These are phyloP conservation scores for Picochlorum sp. DNA, from an alignment of 139 green algal genomes.

Conservation along the genomic window DNA sequence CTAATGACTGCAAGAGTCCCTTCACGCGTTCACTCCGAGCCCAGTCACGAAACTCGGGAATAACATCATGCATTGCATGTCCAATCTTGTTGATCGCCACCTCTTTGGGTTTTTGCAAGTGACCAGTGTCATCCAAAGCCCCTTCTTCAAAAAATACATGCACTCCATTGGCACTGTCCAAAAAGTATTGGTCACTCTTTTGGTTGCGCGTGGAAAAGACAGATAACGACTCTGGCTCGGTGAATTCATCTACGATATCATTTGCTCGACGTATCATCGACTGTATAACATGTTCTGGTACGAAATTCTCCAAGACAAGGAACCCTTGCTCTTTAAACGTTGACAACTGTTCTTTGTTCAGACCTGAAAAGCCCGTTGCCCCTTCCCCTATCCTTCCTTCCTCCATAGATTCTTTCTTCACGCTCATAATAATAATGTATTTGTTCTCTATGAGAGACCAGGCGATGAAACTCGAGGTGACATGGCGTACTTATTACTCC, in stretches of 20 bases:
- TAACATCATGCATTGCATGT: slow-evolving; percentile 89
- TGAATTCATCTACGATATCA: slow-evolving; percentile 40
- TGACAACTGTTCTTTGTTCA: slow-evolving; percentile 19
- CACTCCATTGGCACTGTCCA: slow-evolving; percentile 51
- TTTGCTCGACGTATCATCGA: slow-evolving; percentile 27
- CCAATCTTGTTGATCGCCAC: slow-evolving; percentile 88
- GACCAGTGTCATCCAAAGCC: slow-evolving; percentile 57
- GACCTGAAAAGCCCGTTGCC: too few species aligned
- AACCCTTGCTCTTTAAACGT: slow-evolving; percentile 38
- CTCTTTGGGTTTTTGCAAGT: slow-evolving; percentile 44
- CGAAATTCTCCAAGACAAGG: slow-evolving; percentile 51
- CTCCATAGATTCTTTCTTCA: too few species aligned
- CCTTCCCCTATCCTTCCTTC: too few species aligned
- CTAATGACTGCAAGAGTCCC: slow-evolving; percentile 54
- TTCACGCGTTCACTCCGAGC: slow-evolving; percentile 54
- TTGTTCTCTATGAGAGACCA: too few species aligned
- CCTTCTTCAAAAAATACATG: slow-evolving; percentile 76
- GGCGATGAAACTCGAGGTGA: too few species aligned
- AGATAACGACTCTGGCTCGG: slow-evolving; percentile 13
- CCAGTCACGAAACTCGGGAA: slow-evolving; percentile 76
- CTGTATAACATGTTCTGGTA: slow-evolving; percentile 27
- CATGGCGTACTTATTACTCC: too few species aligned
- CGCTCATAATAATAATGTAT: too few species aligned
- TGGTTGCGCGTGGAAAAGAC: slow-evolving; percentile 53
- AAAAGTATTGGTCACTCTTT: slow-evolving; percentile 68